Conservation (phyloP, 495 filamentous ascomycete species). For the Aspergillus heteromorphus region DNA sequence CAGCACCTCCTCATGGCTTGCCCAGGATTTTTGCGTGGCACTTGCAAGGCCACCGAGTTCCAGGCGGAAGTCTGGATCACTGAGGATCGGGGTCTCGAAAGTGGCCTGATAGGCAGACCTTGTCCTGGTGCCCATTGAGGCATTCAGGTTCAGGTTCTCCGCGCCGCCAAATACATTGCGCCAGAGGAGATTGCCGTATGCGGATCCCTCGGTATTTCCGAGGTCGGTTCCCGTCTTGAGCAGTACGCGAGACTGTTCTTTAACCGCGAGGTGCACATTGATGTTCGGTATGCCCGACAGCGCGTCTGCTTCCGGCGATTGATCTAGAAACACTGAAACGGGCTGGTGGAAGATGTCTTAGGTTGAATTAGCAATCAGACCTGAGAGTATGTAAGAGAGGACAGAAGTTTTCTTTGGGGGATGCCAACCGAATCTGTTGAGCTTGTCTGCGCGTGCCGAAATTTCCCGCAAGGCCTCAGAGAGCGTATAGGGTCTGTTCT, state of each 20-base stretch:
- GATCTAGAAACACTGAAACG: slow-evolving; percentile 75
- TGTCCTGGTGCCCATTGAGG: slow-evolving; percentile 81
- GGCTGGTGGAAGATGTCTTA: slow-evolving; percentile 81
- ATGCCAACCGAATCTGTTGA: slow-evolving; percentile 70
- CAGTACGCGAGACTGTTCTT: slow-evolving; percentile 71
- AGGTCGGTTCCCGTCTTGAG: slow-evolving; percentile 90
- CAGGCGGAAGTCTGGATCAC: slow-evolving; percentile 72
- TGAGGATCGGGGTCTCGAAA: slow-evolving; percentile 73
- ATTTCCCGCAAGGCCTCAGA: slow-evolving; percentile 69
- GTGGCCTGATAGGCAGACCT: slow-evolving; percentile 79
- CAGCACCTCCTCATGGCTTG: slow-evolving; percentile 87
- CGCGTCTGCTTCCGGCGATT: slow-evolving; percentile 54
- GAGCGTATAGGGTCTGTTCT: slow-evolving; percentile 65
- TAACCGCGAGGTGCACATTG: slow-evolving; percentile 67
- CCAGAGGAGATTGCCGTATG: slow-evolving; percentile 74
- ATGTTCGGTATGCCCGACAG: slow-evolving; percentile 61
- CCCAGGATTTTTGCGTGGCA: slow-evolving; percentile 79
- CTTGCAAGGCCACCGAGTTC: slow-evolving; percentile 73
- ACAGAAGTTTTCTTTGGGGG: neutral
- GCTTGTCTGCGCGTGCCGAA: slow-evolving; percentile 60
- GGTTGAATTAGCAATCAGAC: slow-evolving; percentile 16
- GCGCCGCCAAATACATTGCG: slow-evolving; percentile 95
- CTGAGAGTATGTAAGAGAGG: neutral
- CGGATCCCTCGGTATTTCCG: slow-evolving; percentile 85
- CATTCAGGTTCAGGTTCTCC: slow-evolving; percentile 79